Base-by-base conservation (phyloP, 2,329 filamentous ascomycete species). In the Cordyceps farinosa region DNA sequence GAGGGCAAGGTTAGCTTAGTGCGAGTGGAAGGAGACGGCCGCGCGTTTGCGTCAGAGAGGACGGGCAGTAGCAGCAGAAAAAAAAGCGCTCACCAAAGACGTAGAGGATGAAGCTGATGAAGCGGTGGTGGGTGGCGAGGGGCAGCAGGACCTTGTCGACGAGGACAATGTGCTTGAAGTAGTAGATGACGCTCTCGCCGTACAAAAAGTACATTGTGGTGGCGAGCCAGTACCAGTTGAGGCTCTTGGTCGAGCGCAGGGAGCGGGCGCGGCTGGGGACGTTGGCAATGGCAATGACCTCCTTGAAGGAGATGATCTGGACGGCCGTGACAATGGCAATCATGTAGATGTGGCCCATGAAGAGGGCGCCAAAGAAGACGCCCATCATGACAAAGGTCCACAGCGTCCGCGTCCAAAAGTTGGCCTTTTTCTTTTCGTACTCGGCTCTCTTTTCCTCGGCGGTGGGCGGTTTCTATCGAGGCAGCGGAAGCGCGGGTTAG, bases 181-280 rank as follows among this genome's bases (percentile, higher is more conserved):
- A 99, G 81, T 99, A 99, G 72, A 99, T 97, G 73, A 99, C 94
- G 71, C 92, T 97, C 79, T 99, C 95, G 73, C 95, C 95, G 74
- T 99, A 99, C 57, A 99, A 83, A 71, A 97, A 99, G 82, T 99
- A 99, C 94, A 99, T 98, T 69, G 94, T 97, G 32, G 91, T 92
- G n/a, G 92, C 95, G 61, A 99, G 84, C 82, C 96, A 99, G 78
- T 99, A 99, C 95, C 95, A 99, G 78, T 98, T 98, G 70, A 99
- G 82, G 69, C 91, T 92, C 81, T 97, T 97, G 68, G 94, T 97
- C 70, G 96, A 96, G 64, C 90, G 90, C 65, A 99, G 83, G 74
- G 94, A 92, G 72, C 94, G 89, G 67, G 93, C 93, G 72, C 90
- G 88, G 76, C 91, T 96, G 61, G 95, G 93, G 8, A 98, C 92